Conservation (phyloP, 108 stramenopile genomes). For the Pseudonitzschia multiseries region DNA sequence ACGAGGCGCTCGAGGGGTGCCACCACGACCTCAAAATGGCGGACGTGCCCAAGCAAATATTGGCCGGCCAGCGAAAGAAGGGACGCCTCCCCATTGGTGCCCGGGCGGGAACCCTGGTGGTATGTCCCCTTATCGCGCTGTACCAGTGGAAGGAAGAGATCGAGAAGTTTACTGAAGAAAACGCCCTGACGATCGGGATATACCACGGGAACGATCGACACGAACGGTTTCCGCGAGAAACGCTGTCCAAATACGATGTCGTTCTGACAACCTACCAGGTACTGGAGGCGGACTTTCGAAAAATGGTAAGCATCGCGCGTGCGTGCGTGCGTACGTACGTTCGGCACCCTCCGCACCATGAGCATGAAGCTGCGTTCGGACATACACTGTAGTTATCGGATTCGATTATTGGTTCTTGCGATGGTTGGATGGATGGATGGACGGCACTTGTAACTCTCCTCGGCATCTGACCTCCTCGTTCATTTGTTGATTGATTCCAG, state of each 20-base stretch:
- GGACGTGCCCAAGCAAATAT: constrained; percentile 60
- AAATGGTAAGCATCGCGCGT: constrained; percentile 70
- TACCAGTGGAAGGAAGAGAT: constrained; percentile 97
- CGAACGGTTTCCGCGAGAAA: constrained; percentile 57
- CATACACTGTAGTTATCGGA: too few species aligned
- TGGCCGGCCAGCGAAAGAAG: constrained; percentile 27
- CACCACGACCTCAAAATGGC: constrained; percentile 77
- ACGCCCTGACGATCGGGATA: constrained; percentile 75
- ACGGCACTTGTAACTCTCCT: background rate
- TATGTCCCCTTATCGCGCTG: constrained; percentile 95
- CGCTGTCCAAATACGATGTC: constrained; percentile 88
- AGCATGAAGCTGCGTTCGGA: too few species aligned
- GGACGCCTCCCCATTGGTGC: constrained; percentile 35
- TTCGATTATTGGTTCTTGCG: too few species aligned
- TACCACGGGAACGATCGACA: constrained; percentile 92
- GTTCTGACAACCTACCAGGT: constrained; percentile 98
- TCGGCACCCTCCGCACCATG: too few species aligned
- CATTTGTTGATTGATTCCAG: background rate
- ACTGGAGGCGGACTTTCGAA: constrained; percentile 91
- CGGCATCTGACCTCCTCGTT: background rate
- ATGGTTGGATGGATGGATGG: background rate
- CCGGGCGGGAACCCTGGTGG: constrained; percentile 88
- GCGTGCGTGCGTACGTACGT: too few species aligned
- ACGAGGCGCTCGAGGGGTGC: constrained; percentile 54
- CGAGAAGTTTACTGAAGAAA: constrained; percentile 84